A percentile compares a stretch with the other conserved stretches of the same genome.
phyloP scores from a whole-genome alignment of 2,329 filamentous ascomycete species.

The Tolypocladium paradoxum region DNA sequence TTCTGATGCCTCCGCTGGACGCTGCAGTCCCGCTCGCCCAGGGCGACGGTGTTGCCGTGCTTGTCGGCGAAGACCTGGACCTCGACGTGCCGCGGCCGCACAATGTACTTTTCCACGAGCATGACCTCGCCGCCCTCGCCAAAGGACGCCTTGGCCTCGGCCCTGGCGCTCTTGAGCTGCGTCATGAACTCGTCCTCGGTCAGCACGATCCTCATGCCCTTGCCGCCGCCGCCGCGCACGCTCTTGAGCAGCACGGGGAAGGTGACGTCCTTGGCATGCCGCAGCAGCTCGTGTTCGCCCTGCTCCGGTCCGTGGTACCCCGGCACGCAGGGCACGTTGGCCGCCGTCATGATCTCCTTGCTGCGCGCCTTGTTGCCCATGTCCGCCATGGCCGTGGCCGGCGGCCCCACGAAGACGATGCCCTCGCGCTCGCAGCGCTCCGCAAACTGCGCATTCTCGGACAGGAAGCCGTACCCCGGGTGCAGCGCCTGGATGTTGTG shows the following conservation, averaged over 20 bases:
- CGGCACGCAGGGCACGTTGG: constrained; percentile 92
- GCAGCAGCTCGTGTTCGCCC: constrained; percentile 47
- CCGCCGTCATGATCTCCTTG: constrained; percentile 92
- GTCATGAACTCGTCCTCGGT: constrained; percentile 56
- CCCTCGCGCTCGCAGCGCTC: constrained; percentile 80
- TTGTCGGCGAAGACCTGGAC: constrained; percentile 85
- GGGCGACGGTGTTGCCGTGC: constrained; percentile 66
- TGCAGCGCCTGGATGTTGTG: constrained; percentile 86
- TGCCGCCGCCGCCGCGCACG: constrained; percentile 70
- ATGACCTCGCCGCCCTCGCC: constrained; percentile 71
- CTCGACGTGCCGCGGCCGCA: constrained; percentile 73
- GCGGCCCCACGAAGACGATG: constrained; percentile 88
- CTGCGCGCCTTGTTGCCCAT: constrained; percentile 92
- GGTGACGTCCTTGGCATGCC: constrained; percentile 59
- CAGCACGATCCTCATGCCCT: constrained; percentile 70
- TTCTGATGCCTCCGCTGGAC: constrained; percentile 84
- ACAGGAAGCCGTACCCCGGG: constrained; percentile 91
- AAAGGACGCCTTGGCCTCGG: constrained; percentile 68
- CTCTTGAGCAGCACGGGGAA: constrained; percentile 72
- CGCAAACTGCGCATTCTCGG: constrained; percentile 87
- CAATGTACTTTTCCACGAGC: constrained; percentile 75
- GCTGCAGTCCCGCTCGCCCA: constrained; percentile 82
- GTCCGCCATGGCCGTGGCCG: constrained; percentile 67
- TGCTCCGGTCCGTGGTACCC: constrained; percentile 90
- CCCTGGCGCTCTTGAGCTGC: constrained; percentile 62